Evolutionary conservation across 352 stramenopile species (phyloP).

Genomic region (Pythium phragmitis): DNA sequence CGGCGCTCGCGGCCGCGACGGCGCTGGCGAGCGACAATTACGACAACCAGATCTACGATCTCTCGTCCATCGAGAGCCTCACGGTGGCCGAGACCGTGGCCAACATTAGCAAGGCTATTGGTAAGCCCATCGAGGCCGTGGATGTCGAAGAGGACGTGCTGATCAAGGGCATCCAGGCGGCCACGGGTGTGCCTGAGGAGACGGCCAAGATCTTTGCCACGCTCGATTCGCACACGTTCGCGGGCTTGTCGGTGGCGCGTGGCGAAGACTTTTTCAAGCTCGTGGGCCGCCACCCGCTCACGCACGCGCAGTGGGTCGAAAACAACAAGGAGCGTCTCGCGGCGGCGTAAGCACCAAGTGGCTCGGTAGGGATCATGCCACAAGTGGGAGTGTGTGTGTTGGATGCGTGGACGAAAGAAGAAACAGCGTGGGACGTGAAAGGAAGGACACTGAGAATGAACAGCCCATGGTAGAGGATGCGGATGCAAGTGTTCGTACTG

Average conservation of each 20-base stretch:
- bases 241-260: neutral
- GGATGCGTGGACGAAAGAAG: too few relatives aligned
- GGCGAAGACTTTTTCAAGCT: constrained; percentile 25
- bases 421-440: too few relatives aligned
- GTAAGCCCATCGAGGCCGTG: constrained; percentile 10
- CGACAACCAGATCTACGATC: constrained; percentile 19
- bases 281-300: constrained; percentile 22
- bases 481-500: too few relatives aligned
- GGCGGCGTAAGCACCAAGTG: neutral
- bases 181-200: neutral
- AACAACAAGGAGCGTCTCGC: constrained; percentile 16
- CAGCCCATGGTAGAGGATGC: too few relatives aligned
- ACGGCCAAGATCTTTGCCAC: constrained; percentile 17
- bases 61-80: neutral
- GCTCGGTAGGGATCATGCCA: too few relatives aligned
- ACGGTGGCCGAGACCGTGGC: constrained; percentile 1
- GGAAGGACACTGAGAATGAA: too few relatives aligned
- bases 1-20: constrained; percentile 1
- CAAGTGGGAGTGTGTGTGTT: too few relatives aligned
- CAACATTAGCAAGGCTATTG: constrained; percentile 14
- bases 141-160: constrained; percentile 6
- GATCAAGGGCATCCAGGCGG: constrained; percentile 1
- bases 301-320: constrained; percentile 20
- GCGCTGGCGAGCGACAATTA: constrained; percentile 16
- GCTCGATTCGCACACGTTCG: constrained; percentile 24